Evolutionary conservation across 345 rosid genomes (phyloP), one percentile per base, ranked within the genome.

Genomic region (Punica granatum): DNA sequence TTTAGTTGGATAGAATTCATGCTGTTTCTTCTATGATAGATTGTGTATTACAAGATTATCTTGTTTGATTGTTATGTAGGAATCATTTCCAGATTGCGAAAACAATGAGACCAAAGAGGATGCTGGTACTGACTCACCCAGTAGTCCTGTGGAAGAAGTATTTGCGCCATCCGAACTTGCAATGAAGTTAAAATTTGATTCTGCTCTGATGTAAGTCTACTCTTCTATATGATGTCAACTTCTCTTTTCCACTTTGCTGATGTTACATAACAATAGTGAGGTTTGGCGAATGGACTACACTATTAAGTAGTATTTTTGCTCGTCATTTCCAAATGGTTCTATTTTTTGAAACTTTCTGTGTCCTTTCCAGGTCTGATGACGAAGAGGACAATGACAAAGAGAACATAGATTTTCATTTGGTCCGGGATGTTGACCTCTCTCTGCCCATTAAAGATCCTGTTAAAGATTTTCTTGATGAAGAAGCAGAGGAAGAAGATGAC

Each of bases 401-500:
- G 78, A 85, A 78, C n/a, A 42, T 64, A 32, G 81, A 80, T 66
- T 79, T 80, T 46, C 73, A 62, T 63, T 68, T 66, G 51, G 78
- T 53, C 13, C 80, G 66, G 65, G 73, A 75, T 21, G 76, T 34
- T 70, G 83, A 68, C 36, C 44, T 66, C 65, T 63, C 82, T 71
- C 75, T 71, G 28, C 71, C 87, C 76, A 78, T 81, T 42, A 75
- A 60, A 73, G 92, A 89, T 80, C 92, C 89, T 37, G 88, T 84
- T 61, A 91, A 83, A 82, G 84, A 85, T 69, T 94, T 89, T 78
- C 78, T 94, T 67, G 98, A 94, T 58, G 98, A 89, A 62, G 93
- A 85, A 75, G 97, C 98, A 62, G 96, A 85, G 77, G 99, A 91
- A 76, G 96, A 89, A 78, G 96, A 88, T 83, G 93, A 91, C 78